phyloP scores from a whole-genome alignment of 2,329 filamentous ascomycete genomes.

The Arthrocladium fulminans region DNA sequence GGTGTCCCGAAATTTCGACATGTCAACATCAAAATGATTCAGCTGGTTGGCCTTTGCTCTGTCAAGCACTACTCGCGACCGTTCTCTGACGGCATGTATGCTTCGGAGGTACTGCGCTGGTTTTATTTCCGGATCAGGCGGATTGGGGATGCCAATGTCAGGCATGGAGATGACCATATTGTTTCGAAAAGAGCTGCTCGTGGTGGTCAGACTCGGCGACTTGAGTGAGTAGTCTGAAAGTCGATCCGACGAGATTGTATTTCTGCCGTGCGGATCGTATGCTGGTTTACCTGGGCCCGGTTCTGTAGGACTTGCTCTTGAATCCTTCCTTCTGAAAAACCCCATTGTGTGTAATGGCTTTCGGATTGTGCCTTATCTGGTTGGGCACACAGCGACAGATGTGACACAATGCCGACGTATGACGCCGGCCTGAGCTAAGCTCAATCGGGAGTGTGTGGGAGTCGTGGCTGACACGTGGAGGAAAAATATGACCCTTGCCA shows the following conservation, averaged over 20 bases:
- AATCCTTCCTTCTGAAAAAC: constrained; percentile 40
- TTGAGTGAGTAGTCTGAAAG: constrained; percentile 21
- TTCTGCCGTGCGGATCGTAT: constrained; percentile 2
- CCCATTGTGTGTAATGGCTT: too few relatives aligned
- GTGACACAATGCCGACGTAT: constrained; percentile 8
- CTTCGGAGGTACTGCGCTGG: constrained; percentile 86
- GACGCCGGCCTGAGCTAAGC: not conserved
- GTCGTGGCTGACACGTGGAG: constrained; percentile 8
- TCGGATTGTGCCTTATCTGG: constrained; percentile 1
- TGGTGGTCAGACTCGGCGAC: constrained; percentile 18
- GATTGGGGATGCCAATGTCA: constrained; percentile 70
- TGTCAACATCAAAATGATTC: constrained; percentile 80
- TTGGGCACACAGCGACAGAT: constrained; percentile 27
- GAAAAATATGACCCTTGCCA: too few relatives aligned
- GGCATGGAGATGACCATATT: constrained; percentile 32
- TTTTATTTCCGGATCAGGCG: constrained; percentile 79
- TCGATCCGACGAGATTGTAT: constrained; percentile 14
- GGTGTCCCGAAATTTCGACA: constrained; percentile 72
- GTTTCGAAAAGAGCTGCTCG: constrained; percentile 5
- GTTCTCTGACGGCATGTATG: constrained; percentile 76
- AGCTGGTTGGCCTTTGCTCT: constrained; percentile 70
- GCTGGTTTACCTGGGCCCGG: constrained; percentile 8
- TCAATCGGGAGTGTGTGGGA: too few relatives aligned
- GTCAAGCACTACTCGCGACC: constrained; percentile 62
- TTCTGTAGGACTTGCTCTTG: constrained; percentile 26